These are phyloP conservation scores for Tulasnella sp. DNA, from an alignment of 768 basidiomycete genomes.

Conservation along the genomic window DNA sequence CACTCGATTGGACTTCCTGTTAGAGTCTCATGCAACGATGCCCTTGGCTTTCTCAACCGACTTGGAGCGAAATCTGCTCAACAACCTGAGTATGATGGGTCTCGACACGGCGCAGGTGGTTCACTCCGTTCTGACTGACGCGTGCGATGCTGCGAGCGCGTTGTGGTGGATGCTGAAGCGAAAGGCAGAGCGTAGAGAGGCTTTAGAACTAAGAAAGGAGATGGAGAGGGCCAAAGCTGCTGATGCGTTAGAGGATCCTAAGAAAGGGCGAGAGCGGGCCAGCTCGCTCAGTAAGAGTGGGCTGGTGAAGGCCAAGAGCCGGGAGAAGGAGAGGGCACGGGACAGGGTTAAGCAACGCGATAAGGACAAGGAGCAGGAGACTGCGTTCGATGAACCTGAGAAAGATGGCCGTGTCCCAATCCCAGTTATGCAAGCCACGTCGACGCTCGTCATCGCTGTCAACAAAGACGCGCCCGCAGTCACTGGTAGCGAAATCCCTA, in stretches of 20 bases:
- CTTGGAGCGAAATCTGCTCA: conserved; percentile 68
- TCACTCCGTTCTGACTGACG: conserved; percentile 85
- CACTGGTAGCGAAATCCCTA: not conserved
- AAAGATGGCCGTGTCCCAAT: not conserved
- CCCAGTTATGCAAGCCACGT: not conserved
- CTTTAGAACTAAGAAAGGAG: conserved; percentile 17
- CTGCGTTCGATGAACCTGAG: not conserved
- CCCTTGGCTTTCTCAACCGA: conserved; percentile 82
- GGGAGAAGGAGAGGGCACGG: conserved; percentile 28
- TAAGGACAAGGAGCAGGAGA: not conserved
- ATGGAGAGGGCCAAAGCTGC: conserved; percentile 12
- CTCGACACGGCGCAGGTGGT: conserved; percentile 91
- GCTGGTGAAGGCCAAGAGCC: conserved; percentile 20
- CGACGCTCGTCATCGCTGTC: not conserved
- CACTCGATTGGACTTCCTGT: conserved; percentile 27
- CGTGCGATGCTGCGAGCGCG: conserved; percentile 84
- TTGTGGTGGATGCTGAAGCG: conserved; percentile 94
- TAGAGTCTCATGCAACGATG: conserved; percentile 35
- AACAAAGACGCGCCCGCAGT: no score
- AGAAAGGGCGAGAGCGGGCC: not conserved
- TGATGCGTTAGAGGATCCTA: conserved; percentile 1
- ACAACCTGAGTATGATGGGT: conserved; percentile 60
- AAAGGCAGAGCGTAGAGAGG: conserved; percentile 55
- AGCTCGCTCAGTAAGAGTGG: conserved; percentile 8
- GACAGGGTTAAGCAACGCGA: not conserved